Evolutionary conservation across 2,329 filamentous ascomycete species (phyloP).

Genomic region (Scortechinia acanthostroma): DNA sequence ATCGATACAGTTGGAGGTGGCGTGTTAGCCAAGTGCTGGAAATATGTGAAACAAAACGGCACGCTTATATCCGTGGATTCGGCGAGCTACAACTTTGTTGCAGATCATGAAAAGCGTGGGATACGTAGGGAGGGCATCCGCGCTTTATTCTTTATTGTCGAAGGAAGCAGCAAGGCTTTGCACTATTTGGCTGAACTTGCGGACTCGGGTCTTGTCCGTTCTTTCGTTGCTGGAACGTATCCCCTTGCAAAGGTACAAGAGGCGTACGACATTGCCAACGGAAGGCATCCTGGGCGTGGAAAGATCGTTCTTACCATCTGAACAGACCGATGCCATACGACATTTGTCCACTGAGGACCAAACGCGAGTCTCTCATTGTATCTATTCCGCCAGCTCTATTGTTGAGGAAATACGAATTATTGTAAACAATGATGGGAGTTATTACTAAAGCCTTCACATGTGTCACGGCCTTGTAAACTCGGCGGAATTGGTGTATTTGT

Average conservation of each 20-base stretch:
- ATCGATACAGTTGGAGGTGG: background rate
- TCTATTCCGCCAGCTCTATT: too few relatives aligned
- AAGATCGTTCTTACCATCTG: constrained; percentile 11
- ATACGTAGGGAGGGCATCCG: constrained; percentile 10
- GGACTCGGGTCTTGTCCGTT: constrained; percentile 7
- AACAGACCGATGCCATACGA: too few relatives aligned
- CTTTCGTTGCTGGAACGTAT: constrained; percentile 11
- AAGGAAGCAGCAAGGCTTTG: constrained; percentile 8
- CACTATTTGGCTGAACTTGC: constrained; percentile 7
- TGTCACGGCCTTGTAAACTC: too few relatives aligned
- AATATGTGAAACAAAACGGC: background rate
- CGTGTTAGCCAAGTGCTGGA: background rate
- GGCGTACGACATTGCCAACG: constrained; percentile 12
- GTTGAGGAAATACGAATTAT: too few relatives aligned
- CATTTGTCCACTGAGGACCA: too few relatives aligned
- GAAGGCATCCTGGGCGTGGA: constrained; percentile 8
- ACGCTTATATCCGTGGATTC: background rate
- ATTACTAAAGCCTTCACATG: too few relatives aligned
- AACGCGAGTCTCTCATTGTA: too few relatives aligned
- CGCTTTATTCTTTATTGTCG: constrained; percentile 12
- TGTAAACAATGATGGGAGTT: too few relatives aligned
- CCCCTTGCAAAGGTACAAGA: constrained; percentile 8
- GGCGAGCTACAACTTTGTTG: constrained; percentile 13
- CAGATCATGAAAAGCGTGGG: constrained; percentile 10
- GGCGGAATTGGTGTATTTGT: too few relatives aligned